phyloP scores from a whole-genome alignment of 2,329 filamentous ascomycete species.

The Aspergillus ruber region DNA sequence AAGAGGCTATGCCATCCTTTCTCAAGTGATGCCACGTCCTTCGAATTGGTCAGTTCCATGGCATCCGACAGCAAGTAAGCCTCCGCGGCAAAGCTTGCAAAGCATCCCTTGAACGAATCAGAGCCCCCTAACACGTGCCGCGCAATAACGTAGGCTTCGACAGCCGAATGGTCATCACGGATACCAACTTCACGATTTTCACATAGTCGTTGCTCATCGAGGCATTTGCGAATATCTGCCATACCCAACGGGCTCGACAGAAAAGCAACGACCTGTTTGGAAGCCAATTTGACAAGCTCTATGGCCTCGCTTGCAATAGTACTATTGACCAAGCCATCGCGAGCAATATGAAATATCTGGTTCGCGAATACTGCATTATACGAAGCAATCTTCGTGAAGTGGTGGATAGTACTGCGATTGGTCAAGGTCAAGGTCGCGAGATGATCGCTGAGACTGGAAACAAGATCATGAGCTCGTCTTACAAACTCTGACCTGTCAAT shows the following conservation, averaged over 20 bases:
- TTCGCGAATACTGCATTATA: slow-evolving; percentile 34
- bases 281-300: slow-evolving; percentile 26
- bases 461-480: slow-evolving; percentile 25
- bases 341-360: slow-evolving; percentile 32
- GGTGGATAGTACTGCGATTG: slow-evolving; percentile 12
- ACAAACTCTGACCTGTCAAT: slow-evolving; percentile 48
- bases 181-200: slow-evolving; percentile 44
- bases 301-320: slow-evolving; percentile 18
- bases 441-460: slow-evolving; percentile 36
- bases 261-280: slow-evolving; percentile 30
- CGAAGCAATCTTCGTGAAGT: slow-evolving; percentile 18
- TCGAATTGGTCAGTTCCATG: slow-evolving; percentile 32
- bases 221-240: slow-evolving; percentile 34
- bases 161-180: slow-evolving; percentile 34
- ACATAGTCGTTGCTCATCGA: slow-evolving; percentile 40
- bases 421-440: slow-evolving; percentile 14
- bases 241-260: slow-evolving; percentile 29
- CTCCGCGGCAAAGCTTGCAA: slow-evolving; percentile 41
- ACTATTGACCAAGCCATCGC: slow-evolving; percentile 24
- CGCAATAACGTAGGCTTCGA: slow-evolving; percentile 44
- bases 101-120: slow-evolving; percentile 23
- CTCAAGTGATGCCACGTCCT: slow-evolving; percentile 29
- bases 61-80: slow-evolving; percentile 25
- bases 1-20: slow-evolving; percentile 42
- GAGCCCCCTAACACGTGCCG: slow-evolving; percentile 36